Conservation (phyloP, 495 filamentous ascomycete species). For the Penicillium odoratum region DNA sequence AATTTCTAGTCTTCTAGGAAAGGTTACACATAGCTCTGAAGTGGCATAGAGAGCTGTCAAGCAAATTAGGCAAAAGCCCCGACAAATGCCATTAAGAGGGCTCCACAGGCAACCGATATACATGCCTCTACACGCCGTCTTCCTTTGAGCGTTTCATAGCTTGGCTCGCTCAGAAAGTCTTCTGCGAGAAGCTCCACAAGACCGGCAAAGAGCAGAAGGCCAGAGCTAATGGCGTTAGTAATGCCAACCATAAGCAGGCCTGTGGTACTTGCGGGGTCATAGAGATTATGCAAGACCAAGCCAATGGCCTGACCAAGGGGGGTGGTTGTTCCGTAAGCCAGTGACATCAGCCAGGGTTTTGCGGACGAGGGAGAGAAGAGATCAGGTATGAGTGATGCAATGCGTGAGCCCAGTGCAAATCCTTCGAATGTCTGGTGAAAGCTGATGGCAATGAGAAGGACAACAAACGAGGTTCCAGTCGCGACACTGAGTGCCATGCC, state of each 20-base stretch:
- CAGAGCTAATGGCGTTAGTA: conserved; percentile 88
- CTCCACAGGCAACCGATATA: conserved; percentile 72
- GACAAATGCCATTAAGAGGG: conserved; percentile 80
- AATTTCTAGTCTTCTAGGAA: background rate
- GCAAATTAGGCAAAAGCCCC: conserved; percentile 75
- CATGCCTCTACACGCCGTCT: conserved; percentile 72
- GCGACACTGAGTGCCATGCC: conserved; percentile 87
- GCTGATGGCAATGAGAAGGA: conserved; percentile 77
- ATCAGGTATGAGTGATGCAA: conserved; percentile 61
- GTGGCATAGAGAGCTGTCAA: background rate
- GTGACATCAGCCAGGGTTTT: conserved; percentile 90
- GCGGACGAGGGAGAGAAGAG: conserved; percentile 49
- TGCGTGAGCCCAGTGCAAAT: conserved; percentile 71
- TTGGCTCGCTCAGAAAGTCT: conserved; percentile 88
- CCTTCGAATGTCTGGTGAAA: conserved; percentile 88
- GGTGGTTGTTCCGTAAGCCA: conserved; percentile 89
- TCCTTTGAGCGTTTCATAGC: conserved; percentile 73
- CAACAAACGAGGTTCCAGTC: conserved; percentile 71
- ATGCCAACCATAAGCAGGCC: conserved; percentile 88
- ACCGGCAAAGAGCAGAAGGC: conserved; percentile 85
- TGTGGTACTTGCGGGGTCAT: conserved; percentile 77
- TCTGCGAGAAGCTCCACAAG: conserved; percentile 90
- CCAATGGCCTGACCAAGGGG: conserved; percentile 90
- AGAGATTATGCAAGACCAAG: conserved; percentile 75
- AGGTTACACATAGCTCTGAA: background rate